Base-by-base conservation (phyloP, 2,329 filamentous ascomycete genomes). In the Macroventuria anomochaeta region DNA sequence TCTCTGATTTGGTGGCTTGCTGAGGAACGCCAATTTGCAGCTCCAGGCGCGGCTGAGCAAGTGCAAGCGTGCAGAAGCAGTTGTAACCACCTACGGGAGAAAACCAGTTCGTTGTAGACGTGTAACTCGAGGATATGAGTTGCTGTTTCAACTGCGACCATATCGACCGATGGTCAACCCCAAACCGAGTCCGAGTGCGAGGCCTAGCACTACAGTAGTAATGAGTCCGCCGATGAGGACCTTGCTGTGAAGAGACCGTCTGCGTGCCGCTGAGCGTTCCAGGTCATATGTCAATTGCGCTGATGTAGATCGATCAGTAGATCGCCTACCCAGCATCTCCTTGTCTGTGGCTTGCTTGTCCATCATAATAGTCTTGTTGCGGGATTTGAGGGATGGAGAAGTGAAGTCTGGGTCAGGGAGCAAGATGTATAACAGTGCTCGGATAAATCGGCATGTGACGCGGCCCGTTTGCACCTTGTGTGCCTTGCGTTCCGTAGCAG, bases 141-240 rank as follows among this genome's bases (percentile, higher is more conserved):
- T 31, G 28, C 28, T 11, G 28, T 31, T 38, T 44, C 48, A 43
- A 31, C 43, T 37, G 15, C 43, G 39, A 11, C 46, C 31, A 15
- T 48, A 33, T 23, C 63, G 61, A 15, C 66, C 70, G 12, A 74
- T 59, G 32, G 72, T 76, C 17, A 86, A 73, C 8, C 85, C 84
- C 5, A 87, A 70, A 3, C 83, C 83, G 2, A 87, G 74, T 3
- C 84, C 85, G 15, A 87, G 69, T 0, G 76, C 81, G 7, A 86
- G 70, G 0, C 70, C 80, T 32, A 85, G 55, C 39, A 79, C 65
- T 2, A 71, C 31, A 18, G 73, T 26, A 6, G 50, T 49, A 20
- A 64, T 7, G 11, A 67, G 28, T 4, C 52, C 46, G 23, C 52
- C 55, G 20, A 74, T 40, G n/a, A 74, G 33, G n/a, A 70, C 34